These are phyloP conservation scores for Pseudogymnoascus sp. DNA, from an alignment of 2,329 filamentous ascomycete genomes.

Conservation along the genomic window DNA sequence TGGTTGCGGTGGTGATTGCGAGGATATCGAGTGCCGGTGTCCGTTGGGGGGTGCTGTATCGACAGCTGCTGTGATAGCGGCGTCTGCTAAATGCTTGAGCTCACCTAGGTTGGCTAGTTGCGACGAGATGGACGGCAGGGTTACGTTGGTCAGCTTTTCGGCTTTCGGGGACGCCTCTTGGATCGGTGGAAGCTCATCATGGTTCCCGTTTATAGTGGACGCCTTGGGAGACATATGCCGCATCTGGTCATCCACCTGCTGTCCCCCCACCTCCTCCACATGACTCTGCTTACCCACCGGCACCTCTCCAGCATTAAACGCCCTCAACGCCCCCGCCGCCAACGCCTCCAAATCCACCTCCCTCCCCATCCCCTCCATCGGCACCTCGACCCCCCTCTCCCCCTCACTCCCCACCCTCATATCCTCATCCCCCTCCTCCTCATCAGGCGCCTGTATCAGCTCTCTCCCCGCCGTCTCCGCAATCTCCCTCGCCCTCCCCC, in stretches of 20 bases:
- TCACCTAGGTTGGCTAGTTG: conserved; percentile 22
- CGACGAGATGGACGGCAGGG: conserved; percentile 28
- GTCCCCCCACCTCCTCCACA: neutral
- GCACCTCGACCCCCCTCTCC: conserved; percentile 25
- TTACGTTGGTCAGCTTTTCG: conserved; percentile 24
- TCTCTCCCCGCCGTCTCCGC: conserved; percentile 49
- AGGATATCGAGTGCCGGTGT: conserved; percentile 21
- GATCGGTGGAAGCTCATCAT: conserved; percentile 27
- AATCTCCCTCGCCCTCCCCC: conserved; percentile 59
- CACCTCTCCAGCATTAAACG: conserved; percentile 1
- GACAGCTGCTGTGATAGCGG: neutral
- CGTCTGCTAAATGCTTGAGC: conserved; percentile 25
- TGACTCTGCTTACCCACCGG: neutral
- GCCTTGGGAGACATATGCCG: neutral
- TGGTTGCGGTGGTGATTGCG: conserved; percentile 26
- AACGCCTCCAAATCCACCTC: conserved; percentile 11
- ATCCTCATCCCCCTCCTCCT: conserved; percentile 38
- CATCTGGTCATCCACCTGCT: neutral
- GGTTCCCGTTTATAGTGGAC: neutral
- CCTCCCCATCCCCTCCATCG: neutral
- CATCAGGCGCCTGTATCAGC: conserved; percentile 35
- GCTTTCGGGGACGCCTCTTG: conserved; percentile 24
- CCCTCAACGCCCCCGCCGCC: conserved; percentile 15
- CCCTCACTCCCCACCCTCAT: conserved; percentile 25
- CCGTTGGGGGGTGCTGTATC: neutral